phyloP scores from a whole-genome alignment of 2,329 filamentous ascomycete genomes.

The Scedosporium aurantiacum region DNA sequence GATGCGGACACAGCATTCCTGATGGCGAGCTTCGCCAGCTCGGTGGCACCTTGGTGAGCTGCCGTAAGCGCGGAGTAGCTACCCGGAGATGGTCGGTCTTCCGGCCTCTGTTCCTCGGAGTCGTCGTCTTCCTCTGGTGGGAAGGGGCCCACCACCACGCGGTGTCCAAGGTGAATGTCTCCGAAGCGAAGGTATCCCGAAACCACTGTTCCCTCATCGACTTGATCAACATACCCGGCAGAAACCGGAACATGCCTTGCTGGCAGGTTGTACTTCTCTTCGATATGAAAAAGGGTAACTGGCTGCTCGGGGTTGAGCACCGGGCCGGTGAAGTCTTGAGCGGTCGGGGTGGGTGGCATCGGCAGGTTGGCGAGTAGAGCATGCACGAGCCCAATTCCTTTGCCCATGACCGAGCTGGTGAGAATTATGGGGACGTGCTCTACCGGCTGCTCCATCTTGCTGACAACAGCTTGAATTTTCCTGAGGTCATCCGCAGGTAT shows the following conservation, averaged over 20 bases:
- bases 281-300: slow-evolving; percentile 69
- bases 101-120: slow-evolving; percentile 23
- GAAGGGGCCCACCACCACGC: slow-evolving; percentile 70
- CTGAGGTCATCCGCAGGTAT: slow-evolving; percentile 45
- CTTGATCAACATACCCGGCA: slow-evolving; percentile 17
- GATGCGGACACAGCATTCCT: slow-evolving; percentile 42
- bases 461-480: slow-evolving; percentile 46
- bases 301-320: slow-evolving; percentile 49
- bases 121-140: slow-evolving; percentile 41
- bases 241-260: slow-evolving; percentile 35
- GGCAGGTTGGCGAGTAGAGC: slow-evolving; percentile 69
- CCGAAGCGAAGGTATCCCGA: slow-evolving; percentile 79
- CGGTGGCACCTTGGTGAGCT: slow-evolving; percentile 41
- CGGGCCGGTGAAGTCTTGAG: slow-evolving; percentile 42
- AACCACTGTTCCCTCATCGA: slow-evolving; percentile 57
- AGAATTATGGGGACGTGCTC: slow-evolving; percentile 70
- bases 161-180: slow-evolving; percentile 64
- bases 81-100: slow-evolving; percentile 34
- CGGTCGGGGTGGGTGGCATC: slow-evolving; percentile 44
- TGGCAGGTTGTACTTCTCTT: slow-evolving; percentile 75
- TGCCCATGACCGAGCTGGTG: slow-evolving; percentile 77
- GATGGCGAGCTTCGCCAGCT: slow-evolving; percentile 40
- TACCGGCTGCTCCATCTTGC: slow-evolving; percentile 34
- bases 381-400: slow-evolving; percentile 71
- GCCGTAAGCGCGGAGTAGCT: slow-evolving; percentile 35